phyloP scores from a whole-genome alignment of 768 basidiomycete species.

The Cyclocybe aegerita region DNA sequence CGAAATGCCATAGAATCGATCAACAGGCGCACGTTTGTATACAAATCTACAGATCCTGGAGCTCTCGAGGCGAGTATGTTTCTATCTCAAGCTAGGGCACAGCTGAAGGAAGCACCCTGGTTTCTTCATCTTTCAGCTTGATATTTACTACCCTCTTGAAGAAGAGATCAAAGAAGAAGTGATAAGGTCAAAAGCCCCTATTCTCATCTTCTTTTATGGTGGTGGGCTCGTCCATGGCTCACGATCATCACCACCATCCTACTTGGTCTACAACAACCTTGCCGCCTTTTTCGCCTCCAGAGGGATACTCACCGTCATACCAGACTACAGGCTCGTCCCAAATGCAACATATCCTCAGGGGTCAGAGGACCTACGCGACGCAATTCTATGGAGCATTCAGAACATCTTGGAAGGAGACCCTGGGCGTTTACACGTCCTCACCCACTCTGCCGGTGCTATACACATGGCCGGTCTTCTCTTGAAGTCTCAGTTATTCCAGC shows the following conservation, averaged over 20 bases:
- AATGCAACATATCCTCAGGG: slow-evolving; percentile 21
- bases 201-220: slow-evolving; percentile 25
- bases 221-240: slow-evolving; percentile 21
- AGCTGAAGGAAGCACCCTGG: not conserved
- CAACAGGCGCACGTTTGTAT: slow-evolving; percentile 15
- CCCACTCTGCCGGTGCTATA: slow-evolving; percentile 27
- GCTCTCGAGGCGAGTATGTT: slow-evolving; percentile 12
- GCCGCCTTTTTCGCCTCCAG: slow-evolving; percentile 25
- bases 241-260: slow-evolving; percentile 16
- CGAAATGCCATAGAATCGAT: slow-evolving; percentile 17
- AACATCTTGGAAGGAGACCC: slow-evolving; percentile 9
- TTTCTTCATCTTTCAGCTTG: slow-evolving; percentile 14
- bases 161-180: not conserved
- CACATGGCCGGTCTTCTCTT: slow-evolving; percentile 19
- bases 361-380: slow-evolving; percentile 22
- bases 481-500: slow-evolving; percentile 13
- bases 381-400: slow-evolving; percentile 17
- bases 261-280: slow-evolving; percentile 24
- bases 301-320: slow-evolving; percentile 24
- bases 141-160: slow-evolving; percentile 20
- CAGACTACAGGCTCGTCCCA: slow-evolving; percentile 26
- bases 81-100: not conserved
- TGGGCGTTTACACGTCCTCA: slow-evolving; percentile 18
- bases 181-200: slow-evolving; percentile 6
- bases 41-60: slow-evolving; percentile 8